These are phyloP conservation scores for Russula virescens DNA, from an alignment of 768 basidiomycete species.

Conservation along the genomic window DNA sequence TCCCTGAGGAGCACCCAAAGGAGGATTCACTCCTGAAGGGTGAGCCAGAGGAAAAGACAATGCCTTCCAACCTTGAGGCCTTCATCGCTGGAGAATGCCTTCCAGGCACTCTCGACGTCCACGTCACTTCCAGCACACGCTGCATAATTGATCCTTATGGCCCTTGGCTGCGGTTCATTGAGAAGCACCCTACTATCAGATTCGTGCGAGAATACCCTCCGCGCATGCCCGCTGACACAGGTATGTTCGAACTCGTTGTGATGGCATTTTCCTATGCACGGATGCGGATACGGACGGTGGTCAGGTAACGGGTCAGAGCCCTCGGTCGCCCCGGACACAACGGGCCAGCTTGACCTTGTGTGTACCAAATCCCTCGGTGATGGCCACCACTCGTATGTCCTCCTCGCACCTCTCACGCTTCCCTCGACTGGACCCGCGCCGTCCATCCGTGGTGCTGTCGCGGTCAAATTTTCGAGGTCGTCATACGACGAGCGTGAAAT, in stretches of 20 bases:
- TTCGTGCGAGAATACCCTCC: not conserved
- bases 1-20: not conserved
- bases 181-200: not conserved
- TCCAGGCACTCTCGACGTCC: slow-evolving; percentile 5
- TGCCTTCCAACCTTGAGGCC: not conserved
- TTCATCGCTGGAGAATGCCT: slow-evolving; percentile 6
- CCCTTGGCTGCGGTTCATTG: not conserved
- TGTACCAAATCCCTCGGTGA: slow-evolving; percentile 34
- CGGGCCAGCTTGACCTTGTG: slow-evolving; percentile 38
- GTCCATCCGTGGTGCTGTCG: slow-evolving; percentile 21
- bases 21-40: not conserved
- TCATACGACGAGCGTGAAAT: not conserved
- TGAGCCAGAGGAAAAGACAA: not conserved
- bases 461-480: slow-evolving; percentile 27
- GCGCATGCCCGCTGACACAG: not conserved
- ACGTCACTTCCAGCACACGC: not conserved
- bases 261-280: not conserved
- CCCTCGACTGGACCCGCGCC: slow-evolving; percentile 32
- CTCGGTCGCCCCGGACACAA: too few relatives aligned
- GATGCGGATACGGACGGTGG: not conserved
- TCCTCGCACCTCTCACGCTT: slow-evolving; percentile 47
- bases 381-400: slow-evolving; percentile 51
- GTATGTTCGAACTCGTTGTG: not conserved
- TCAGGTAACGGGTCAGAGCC: not conserved
- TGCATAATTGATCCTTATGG: not conserved